phyloP scores from a whole-genome alignment of 164 flowering plant genomes.

The Kingdonia uniflora region DNA sequence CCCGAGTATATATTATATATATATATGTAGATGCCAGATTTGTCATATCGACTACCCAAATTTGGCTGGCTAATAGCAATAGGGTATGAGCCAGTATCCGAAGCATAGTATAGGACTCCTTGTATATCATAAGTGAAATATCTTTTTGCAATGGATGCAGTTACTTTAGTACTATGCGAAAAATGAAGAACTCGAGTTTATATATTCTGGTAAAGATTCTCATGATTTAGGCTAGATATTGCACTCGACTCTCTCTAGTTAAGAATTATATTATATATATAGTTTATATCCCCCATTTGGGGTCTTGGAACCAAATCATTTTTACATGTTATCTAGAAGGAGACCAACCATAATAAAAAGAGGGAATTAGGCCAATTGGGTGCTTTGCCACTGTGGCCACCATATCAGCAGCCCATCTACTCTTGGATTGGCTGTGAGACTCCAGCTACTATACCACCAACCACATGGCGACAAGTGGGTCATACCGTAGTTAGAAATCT shows the following conservation, averaged over 20 bases:
- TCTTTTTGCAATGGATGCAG: too few relatives aligned
- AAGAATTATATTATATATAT: slow-evolving; percentile 3
- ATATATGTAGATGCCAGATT: too few relatives aligned
- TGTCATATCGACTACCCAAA: too few relatives aligned
- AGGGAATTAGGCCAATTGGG: slow-evolving; percentile 9
- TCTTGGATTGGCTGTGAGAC: slow-evolving; percentile 7
- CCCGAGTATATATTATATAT: too few relatives aligned
- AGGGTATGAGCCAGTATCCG: too few relatives aligned
- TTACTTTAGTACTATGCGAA: too few relatives aligned
- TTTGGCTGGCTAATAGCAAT: too few relatives aligned
- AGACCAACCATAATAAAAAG: slow-evolving; percentile 21
- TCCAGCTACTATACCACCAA: neutral
- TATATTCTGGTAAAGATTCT: slow-evolving; percentile 8
- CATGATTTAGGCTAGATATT: slow-evolving; percentile 18
- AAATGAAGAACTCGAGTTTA: neutral
- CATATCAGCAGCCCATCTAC: slow-evolving; percentile 1
- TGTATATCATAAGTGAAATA: too few relatives aligned
- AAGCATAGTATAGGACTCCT: too few relatives aligned
- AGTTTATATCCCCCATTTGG: slow-evolving; percentile 5
- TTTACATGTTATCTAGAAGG: slow-evolving; percentile 22
- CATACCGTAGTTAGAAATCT: neutral
- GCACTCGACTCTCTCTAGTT: slow-evolving; percentile 3
- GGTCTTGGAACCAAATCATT: slow-evolving; percentile 13
- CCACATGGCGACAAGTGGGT: slow-evolving; percentile 5
- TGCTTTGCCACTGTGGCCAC: slow-evolving; percentile 1